Percentiles rank a stretch among this genome's conserved stretches.
phyloP scores from a whole-genome alignment of 257 asterid genomes.

The Lavandula angustifolia region DNA sequence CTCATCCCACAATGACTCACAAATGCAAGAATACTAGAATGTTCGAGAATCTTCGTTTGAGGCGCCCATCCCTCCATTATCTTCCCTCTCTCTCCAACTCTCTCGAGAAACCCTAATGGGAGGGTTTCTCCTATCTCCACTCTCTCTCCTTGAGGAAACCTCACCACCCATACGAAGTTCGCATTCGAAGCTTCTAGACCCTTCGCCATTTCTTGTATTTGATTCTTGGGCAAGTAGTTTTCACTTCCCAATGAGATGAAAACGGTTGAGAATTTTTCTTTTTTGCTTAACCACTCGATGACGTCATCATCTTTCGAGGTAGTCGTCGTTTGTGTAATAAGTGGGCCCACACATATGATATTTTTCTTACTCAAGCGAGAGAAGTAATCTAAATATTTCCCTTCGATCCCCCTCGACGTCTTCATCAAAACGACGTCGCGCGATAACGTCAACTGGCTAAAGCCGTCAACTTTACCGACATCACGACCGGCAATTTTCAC shows the following conservation, averaged over 20 bases:
- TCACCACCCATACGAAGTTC: slow-evolving; percentile 47
- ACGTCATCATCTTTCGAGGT: no score
- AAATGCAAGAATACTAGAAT: slow-evolving; percentile 33
- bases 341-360: no score
- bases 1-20: slow-evolving; percentile 43
- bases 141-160: slow-evolving; percentile 36
- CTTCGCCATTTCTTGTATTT: slow-evolving; percentile 40
- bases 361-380: no score
- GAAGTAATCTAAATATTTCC: no score
- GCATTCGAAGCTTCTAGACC: slow-evolving; percentile 42
- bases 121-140: slow-evolving; percentile 22
- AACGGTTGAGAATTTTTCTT: slow-evolving; percentile 34
- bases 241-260: slow-evolving; percentile 54
- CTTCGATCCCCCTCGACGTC: no score
- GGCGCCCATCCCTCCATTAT: slow-evolving; percentile 44
- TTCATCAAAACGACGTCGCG: no score
- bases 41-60: slow-evolving; percentile 32
- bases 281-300: neutral
- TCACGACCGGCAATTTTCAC: neutral
- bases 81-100: slow-evolving; percentile 36
- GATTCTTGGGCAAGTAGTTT: slow-evolving; percentile 39
- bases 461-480: neutral
- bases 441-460: no score
- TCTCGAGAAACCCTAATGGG: slow-evolving; percentile 44
- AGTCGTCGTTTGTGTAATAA: no score